Evolutionary conservation across 495 filamentous ascomycete genomes (phyloP), one percentile per base, ranked within the genome.

Genomic region (Hypoxylon trugodes): DNA sequence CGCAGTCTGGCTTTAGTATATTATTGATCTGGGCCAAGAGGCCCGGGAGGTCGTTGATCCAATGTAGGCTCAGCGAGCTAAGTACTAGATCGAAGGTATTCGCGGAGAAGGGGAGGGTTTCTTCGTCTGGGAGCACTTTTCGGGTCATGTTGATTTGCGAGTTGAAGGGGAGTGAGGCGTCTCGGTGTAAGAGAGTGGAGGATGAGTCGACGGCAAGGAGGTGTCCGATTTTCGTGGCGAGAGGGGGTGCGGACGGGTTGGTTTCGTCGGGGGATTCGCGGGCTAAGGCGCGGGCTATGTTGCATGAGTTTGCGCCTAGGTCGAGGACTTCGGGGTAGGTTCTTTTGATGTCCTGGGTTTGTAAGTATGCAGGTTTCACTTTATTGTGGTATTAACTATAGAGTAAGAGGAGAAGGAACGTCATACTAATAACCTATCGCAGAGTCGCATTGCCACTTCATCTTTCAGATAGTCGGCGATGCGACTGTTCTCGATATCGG

Each of bases 11-110:
- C 75, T 94, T 94, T 12, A 99, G 84, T 30, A 93, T 81, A 36
- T 79, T 80, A 77, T 95, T 92, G 62, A 96, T 83, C 71, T 96
- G 90, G 28, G 84, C 75, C 1, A 99, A 84, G 3, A 94, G 77
- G 3, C 87, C 88, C 0, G 96, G 95, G 6, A 99, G 84, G 72
- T 99, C 90, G 75, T 99, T 99, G 76, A 97, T 88, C 96, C 96
- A 99, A 76, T 99, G 96, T 72, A 99, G 84, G 26, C 87, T 91
- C 58, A 96, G 79, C 37, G 89, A 93, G 67, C 88, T 92, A 22
- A 99, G 79, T 2, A 97, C 90, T 28, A 95, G 88, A 77, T 97
- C 91, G 76, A 97, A 97, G 15, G 84, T 83, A 64, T 87, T 82
- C n/a, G 88, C 76, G 16, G 81, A 82, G 77, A 91, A 97, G 0